These are phyloP conservation scores for Nakazawaea peltata DNA, from an alignment of 805 yeast genomes.

Conservation along the genomic window DNA sequence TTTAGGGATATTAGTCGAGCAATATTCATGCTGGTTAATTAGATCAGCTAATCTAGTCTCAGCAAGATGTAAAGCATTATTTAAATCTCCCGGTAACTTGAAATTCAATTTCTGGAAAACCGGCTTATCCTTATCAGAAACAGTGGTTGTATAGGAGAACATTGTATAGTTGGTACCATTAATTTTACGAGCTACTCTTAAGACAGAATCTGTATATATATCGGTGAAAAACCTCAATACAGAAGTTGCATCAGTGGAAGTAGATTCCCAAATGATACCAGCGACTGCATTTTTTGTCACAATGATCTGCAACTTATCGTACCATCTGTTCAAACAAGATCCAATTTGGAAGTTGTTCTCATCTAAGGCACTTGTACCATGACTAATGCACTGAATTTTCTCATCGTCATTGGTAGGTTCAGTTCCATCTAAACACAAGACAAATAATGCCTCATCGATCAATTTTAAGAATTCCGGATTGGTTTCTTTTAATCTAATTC, in stretches of 20 bases:
- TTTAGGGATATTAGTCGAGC: constrained; percentile 23
- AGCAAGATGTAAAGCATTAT: constrained; percentile 41
- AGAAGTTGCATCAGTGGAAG: constrained; percentile 51
- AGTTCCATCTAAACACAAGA: constrained; percentile 41
- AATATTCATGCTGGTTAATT: constrained; percentile 49
- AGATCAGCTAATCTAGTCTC: constrained; percentile 53
- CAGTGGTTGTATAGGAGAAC: constrained; percentile 36
- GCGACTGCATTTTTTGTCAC: constrained; percentile 50
- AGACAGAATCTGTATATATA: constrained; percentile 48
- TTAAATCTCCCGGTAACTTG: constrained; percentile 35
- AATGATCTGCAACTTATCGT: constrained; percentile 48
- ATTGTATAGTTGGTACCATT: constrained; percentile 49
- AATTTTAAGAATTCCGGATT: constrained; percentile 27
- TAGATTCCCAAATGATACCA: constrained; percentile 52
- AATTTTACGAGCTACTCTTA: constrained; percentile 49
- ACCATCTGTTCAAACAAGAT: constrained; percentile 52
- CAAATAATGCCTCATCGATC: constrained; percentile 44
- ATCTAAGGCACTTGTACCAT: constrained; percentile 40
- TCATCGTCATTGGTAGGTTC: constrained; percentile 39
- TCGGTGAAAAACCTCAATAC: constrained; percentile 49
- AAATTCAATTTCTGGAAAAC: constrained; percentile 22
- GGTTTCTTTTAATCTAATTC: constrained; percentile 30
- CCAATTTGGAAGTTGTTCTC: constrained; percentile 44
- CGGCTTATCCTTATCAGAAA: constrained; percentile 28
- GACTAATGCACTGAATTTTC: constrained; percentile 39